phyloP scores from a whole-genome alignment of 2,329 filamentous ascomycete genomes.

The Pyricularia sp. region DNA sequence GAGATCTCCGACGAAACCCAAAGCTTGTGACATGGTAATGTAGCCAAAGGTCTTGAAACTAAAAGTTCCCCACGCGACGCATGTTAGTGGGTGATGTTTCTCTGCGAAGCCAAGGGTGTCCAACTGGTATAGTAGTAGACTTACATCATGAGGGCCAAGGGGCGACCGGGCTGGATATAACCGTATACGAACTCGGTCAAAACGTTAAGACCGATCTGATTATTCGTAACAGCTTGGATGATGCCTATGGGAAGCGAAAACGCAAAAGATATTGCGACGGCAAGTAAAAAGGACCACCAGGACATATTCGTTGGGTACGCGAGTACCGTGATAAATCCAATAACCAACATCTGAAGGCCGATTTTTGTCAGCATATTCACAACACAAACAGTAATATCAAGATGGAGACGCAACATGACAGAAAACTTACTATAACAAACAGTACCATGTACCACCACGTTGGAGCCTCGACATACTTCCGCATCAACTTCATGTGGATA shows the following conservation, averaged over 20 bases:
- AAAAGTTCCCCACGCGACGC: neutral
- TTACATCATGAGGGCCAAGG: constrained; percentile 61
- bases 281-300: constrained; percentile 61
- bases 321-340: constrained; percentile 41
- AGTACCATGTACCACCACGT: constrained; percentile 51
- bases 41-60: constrained; percentile 52
- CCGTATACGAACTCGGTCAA: constrained; percentile 63
- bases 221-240: constrained; percentile 56
- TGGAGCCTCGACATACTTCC: constrained; percentile 47
- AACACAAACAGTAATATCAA: constrained; percentile 8
- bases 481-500: constrained; percentile 52
- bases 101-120: neutral
- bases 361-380: neutral
- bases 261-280: constrained; percentile 48
- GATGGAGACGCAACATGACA: neutral
- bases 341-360: constrained; percentile 30
- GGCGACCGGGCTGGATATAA: constrained; percentile 61
- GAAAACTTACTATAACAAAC: constrained; percentile 25
- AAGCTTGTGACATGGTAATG: constrained; percentile 51
- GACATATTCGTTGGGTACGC: constrained; percentile 53
- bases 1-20: constrained; percentile 51
- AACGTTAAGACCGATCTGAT: constrained; percentile 61
- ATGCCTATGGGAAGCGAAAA: constrained; percentile 58
- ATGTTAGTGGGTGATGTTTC: neutral
- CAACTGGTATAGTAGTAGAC: constrained; percentile 8